Base-by-base conservation (phyloP, 176 grass and related monocot genomes). In the Juncus inflexus region DNA sequence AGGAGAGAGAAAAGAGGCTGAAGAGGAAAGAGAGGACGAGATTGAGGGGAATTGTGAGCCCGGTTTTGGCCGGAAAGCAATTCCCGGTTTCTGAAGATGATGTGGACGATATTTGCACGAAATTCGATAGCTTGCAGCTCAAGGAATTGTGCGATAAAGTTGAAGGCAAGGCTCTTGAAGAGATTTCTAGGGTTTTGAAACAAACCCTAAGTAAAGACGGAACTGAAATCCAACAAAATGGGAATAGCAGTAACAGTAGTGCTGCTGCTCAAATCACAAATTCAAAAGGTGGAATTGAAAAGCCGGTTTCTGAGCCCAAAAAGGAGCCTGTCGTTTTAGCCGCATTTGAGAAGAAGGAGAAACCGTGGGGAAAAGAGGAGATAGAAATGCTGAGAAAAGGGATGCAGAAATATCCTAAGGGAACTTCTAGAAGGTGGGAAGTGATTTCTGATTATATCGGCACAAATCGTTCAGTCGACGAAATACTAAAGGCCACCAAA, bases 1-100 rank as follows among this genome's bases (percentile, higher is more conserved):
- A 89, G 78, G 94, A 99, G 69, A 99, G 91, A 69, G 94, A 99
- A 83, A 99, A 92, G 78, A 99, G 86, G 57, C 64, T 92, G 47
- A 62, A 89, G 40, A 89, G 94, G 58, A 99, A 99, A 76, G 94
- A 99, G 71, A 99, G 82, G 82, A 80, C 58, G 12, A 87, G 88
- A 50, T 70, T 99, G 37, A 80, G 94, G 9, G 58, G 75, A 14
- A 74, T 99, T 55, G 53, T 65, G 37, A 77, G 67, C 12, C 52
- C 57, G 12, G 62, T 81, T 42, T 70, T 92, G 59, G 16, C 67
- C 7, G 77, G 75, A 39, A 74, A 55, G 9, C 59, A 78, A 47
- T 88, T 80, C 39, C 72, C 57, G 70, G 52, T 92, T 52, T 89
- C 88, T 69, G 65, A 73, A 9, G 85, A 88, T 55, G 77, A 89